Evolutionary conservation across 202 grass and related monocot species (phyloP), one percentile per base, ranked within the genome.

Genomic region (Dendrocalamus latiflorus): DNA sequence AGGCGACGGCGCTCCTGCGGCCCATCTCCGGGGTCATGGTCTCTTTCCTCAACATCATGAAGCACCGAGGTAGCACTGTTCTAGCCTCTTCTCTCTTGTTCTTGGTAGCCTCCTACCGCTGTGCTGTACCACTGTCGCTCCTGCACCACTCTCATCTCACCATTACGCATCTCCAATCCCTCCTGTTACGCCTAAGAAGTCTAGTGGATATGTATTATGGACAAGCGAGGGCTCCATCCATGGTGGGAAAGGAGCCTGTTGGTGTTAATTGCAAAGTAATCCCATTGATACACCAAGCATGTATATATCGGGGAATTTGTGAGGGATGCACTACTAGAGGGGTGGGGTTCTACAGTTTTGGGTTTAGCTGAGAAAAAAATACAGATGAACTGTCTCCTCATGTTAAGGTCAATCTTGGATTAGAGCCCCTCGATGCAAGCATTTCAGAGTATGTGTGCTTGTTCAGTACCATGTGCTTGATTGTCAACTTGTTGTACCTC

Each of bases 1-100:
- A 81, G 11, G 86, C 88, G 18, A 87, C 80, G 33, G 83, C 91
- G 67, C 54, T 65, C 21, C 94, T 97, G 51, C 88, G 90, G 76
- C 91, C 94, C 64, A 92, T 97, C 81, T 97, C 94, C 85, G 79
- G 78, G 80, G 88, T 92, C 83, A 97, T 97, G 76, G 77, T 89
- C 64, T 88, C 94, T 69, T 97, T 97, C 73, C 94, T 97, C 85
- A 80, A 89, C 59, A 90, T 97, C 89, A 94, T 97, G 94, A 97
- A 97, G 83, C 72, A 92, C 84, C 90, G 90, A 86, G 88, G 90
- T 87, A 73, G 13, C 9, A 33, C 13, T 24, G 5, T 8, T 12
- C 16, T 14, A 5, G 0, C 24, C 24, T 60, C 57, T 28, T 60
- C 57, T 14, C 24, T 28, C 57, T 26, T 26, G 55, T 58, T 25